A percentile compares a stretch with the other conserved stretches of the same genome.
phyloP scores from a whole-genome alignment of 371 early-diverging fungal genomes.

The Entomophthora muscae region DNA sequence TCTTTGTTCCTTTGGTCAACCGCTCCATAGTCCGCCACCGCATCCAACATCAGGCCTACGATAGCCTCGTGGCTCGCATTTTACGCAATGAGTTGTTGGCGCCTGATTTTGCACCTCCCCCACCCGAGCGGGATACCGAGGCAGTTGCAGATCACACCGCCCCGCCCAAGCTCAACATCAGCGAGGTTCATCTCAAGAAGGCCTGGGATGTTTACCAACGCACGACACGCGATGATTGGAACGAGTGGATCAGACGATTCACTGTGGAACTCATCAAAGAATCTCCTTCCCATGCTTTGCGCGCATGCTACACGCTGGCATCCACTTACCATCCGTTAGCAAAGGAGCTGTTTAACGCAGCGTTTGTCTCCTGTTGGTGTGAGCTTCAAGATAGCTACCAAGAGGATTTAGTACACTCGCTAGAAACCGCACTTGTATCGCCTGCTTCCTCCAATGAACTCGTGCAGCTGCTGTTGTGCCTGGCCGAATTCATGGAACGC shows the following conservation, averaged over 20 bases:
- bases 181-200: slow-evolving; percentile 70
- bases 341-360: slow-evolving; percentile 88
- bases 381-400: slow-evolving; percentile 81
- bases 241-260: slow-evolving; percentile 85
- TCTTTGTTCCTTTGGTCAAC: slow-evolving; percentile 68
- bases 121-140: slow-evolving; percentile 2
- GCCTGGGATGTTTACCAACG: slow-evolving; percentile 87
- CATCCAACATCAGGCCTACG: not conserved
- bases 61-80: not conserved
- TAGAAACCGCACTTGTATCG: slow-evolving; percentile 73
- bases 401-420: slow-evolving; percentile 71
- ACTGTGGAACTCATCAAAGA: slow-evolving; percentile 88
- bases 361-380: slow-evolving; percentile 93
- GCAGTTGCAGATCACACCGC: slow-evolving; percentile 14
- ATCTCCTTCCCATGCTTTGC: slow-evolving; percentile 85
- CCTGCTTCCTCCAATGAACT: slow-evolving; percentile 83
- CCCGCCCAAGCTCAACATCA: slow-evolving; percentile 58
- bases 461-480: slow-evolving; percentile 73
- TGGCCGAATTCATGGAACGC: slow-evolving; percentile 97
- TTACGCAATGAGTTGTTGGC: not conserved
- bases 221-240: slow-evolving; percentile 90
- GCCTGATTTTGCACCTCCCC: not conserved
- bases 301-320: slow-evolving; percentile 78
- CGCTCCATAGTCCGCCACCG: not conserved
- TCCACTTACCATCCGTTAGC: slow-evolving; percentile 66